phyloP scores from a whole-genome alignment of 306 rosid genomes.

The Medicago arabica region DNA sequence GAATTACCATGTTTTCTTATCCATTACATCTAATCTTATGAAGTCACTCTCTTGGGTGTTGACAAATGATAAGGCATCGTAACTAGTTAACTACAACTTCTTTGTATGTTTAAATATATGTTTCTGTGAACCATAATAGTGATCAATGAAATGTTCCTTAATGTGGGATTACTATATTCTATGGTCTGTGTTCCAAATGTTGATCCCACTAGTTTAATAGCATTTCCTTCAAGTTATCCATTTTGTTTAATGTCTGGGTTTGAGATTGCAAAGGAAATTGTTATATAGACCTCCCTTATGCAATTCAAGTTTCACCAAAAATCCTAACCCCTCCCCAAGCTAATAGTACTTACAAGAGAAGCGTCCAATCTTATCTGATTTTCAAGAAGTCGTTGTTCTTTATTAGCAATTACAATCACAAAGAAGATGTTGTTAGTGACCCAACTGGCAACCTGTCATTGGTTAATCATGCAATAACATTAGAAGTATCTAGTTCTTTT shows the following conservation, averaged over 20 bases:
- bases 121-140: neutral
- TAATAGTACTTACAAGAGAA: neutral
- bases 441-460: too few relatives aligned
- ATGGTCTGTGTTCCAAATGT: neutral
- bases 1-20: neutral
- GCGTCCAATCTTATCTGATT: neutral
- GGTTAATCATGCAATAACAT: too few relatives aligned
- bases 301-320: neutral
- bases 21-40: neutral
- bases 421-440: too few relatives aligned
- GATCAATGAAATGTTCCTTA: conserved; percentile 11
- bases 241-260: conserved; percentile 1
- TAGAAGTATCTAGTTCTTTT: too few relatives aligned
- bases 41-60: conserved; percentile 12
- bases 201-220: neutral
- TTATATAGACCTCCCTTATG: neutral
- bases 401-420: too few relatives aligned
- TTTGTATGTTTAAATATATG: neutral
- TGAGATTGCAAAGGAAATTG: neutral
- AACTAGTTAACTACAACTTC: neutral
- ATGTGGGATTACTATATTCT: neutral
- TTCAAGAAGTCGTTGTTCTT: too few relatives aligned
- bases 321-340: neutral
- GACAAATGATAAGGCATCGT: neutral
- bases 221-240: neutral